phyloP scores from a whole-genome alignment of 495 filamentous ascomycete genomes.

The Penicillium psychrofluorescens region DNA sequence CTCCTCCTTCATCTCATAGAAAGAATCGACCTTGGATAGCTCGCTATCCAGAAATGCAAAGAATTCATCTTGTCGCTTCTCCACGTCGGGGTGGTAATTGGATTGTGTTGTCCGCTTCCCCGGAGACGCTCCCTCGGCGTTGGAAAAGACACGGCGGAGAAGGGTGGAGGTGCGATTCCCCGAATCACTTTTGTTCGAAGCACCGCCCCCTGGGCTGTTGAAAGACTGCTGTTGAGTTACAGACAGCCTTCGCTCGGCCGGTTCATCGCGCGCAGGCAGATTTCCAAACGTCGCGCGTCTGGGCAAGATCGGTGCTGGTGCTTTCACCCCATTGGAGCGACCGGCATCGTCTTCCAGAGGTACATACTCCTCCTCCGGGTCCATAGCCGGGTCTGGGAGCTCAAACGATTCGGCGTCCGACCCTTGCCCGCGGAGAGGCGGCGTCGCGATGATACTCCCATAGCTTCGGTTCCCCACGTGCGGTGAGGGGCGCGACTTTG shows the following conservation, averaged over 20 bases:
- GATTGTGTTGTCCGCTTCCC: constrained; percentile 26
- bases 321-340: constrained; percentile 5
- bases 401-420: constrained; percentile 47
- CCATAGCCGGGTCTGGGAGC: constrained; percentile 69
- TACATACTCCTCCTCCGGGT: constrained; percentile 29
- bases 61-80: constrained; percentile 65
- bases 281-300: constrained; percentile 13
- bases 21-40: constrained; percentile 76
- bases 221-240: constrained; percentile 2
- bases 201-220: too few species aligned
- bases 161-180: constrained; percentile 20
- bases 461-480: constrained; percentile 40
- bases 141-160: constrained; percentile 30
- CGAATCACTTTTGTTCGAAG: neutral
- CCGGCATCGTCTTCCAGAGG: constrained; percentile 15
- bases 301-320: constrained; percentile 22
- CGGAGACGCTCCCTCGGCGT: constrained; percentile 16
- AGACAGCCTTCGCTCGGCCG: constrained; percentile 3
- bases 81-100: constrained; percentile 42
- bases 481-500: constrained; percentile 31
- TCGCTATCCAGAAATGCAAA: constrained; percentile 71
- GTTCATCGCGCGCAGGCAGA: constrained; percentile 4
- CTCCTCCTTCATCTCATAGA: constrained; percentile 76
- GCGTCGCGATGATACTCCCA: constrained; percentile 68
- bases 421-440: constrained; percentile 31